Percentiles rank a stretch among this genome's conserved stretches.
phyloP scores from a whole-genome alignment of 306 rosid species.

The Malus sieversii region DNA sequence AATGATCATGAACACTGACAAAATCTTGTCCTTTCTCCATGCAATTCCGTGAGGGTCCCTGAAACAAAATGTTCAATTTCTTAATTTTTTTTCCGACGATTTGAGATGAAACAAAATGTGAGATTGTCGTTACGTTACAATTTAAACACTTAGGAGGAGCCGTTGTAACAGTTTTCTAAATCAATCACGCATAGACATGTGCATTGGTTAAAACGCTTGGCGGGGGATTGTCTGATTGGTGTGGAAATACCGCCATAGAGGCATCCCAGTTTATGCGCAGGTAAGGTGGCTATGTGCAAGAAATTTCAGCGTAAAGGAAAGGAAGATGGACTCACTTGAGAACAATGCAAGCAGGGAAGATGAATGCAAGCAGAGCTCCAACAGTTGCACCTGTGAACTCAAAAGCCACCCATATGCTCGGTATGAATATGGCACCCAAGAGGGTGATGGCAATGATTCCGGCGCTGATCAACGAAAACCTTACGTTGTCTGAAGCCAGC shows the following conservation, averaged over 20 bases:
- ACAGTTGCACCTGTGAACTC: constrained; percentile 43
- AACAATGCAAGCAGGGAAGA: constrained; percentile 40
- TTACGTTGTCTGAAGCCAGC: constrained; percentile 18
- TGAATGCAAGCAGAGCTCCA: constrained; percentile 39
- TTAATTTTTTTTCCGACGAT: too few relatives aligned
- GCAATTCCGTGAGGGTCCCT: constrained; percentile 27
- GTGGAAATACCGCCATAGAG: too few relatives aligned
- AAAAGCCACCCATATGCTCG: constrained; percentile 47
- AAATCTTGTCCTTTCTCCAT: constrained; percentile 18
- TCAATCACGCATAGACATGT: too few relatives aligned
- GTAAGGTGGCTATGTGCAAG: too few relatives aligned
- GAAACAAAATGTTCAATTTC: neutral
- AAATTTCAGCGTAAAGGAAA: neutral
- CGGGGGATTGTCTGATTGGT: too few relatives aligned
- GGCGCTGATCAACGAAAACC: constrained; percentile 15
- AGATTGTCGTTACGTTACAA: too few relatives aligned
- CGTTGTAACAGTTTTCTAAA: too few relatives aligned
- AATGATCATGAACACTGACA: constrained; percentile 17
- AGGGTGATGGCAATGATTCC: constrained; percentile 22
- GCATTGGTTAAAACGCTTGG: too few relatives aligned
- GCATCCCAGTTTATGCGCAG: too few relatives aligned
- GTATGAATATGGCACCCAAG: constrained; percentile 42
- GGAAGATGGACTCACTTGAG: constrained; percentile 16
- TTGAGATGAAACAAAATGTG: neutral
- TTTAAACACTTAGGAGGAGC: too few relatives aligned